Evolutionary conservation across 345 rosid species (phyloP).

Genomic region (Eucalyptus polybractea): DNA sequence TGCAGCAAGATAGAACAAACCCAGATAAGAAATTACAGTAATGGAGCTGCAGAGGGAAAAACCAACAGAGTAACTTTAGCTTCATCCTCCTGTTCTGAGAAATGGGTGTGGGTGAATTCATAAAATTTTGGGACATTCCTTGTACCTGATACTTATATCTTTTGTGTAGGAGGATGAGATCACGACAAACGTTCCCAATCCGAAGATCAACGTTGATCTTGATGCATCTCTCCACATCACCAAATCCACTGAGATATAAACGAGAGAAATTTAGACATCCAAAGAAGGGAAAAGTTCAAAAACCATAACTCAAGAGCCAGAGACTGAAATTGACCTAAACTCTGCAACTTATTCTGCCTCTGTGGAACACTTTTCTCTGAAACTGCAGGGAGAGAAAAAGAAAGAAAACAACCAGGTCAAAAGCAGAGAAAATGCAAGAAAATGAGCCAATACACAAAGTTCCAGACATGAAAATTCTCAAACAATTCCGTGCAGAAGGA

Average conservation of each 20-base stretch:
- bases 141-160: conserved; percentile 62
- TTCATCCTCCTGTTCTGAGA: not conserved
- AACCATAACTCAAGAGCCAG: not conserved
- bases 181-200: conserved; percentile 65
- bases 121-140: not conserved
- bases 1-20: conserved; percentile 63
- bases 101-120: not conserved
- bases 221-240: conserved; percentile 91
- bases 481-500: not conserved
- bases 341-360: conserved; percentile 54
- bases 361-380: conserved; percentile 24
- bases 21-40: conserved; percentile 68
- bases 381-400: not conserved
- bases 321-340: conserved; percentile 35
- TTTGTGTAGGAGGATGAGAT: conserved; percentile 70
- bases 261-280: not conserved
- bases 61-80: not conserved
- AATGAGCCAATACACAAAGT: not conserved
- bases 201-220: conserved; percentile 68
- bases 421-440: not conserved
- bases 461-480: not conserved
- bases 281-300: not conserved
- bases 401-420: not conserved
- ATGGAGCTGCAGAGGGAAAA: conserved; percentile 45
- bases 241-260: conserved; percentile 50